A percentile compares a stretch with the other conserved stretches of the same genome.
Evolutionary conservation across 2,329 filamentous ascomycete species (phyloP).

Genomic region (Cadophora sp.): DNA sequence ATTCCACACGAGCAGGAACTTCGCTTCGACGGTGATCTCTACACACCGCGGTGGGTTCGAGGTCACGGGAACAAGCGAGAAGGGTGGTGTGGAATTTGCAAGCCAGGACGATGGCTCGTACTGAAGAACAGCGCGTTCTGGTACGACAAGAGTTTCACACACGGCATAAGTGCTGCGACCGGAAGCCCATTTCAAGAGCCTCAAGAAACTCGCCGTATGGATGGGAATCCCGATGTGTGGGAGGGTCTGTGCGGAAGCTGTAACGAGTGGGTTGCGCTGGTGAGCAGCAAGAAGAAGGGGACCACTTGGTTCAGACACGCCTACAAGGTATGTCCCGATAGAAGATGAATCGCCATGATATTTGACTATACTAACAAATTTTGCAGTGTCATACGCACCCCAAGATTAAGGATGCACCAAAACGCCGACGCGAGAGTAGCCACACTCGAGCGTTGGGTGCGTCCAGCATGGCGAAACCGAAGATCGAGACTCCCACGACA

Average conservation of each 20-base stretch:
- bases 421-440: constrained; percentile 69
- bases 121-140: constrained; percentile 91
- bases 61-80: constrained; percentile 88
- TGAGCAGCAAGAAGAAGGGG: constrained; percentile 90
- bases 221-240: constrained; percentile 82
- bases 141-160: constrained; percentile 92
- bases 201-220: constrained; percentile 75
- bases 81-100: constrained; percentile 90
- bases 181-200: constrained; percentile 81
- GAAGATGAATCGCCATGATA: not conserved
- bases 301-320: constrained; percentile 91
- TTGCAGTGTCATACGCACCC: constrained; percentile 70
- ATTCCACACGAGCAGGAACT: constrained; percentile 80
- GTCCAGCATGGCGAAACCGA: constrained; percentile 55
- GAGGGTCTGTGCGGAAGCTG: constrained; percentile 81
- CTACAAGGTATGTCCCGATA: constrained; percentile 70
- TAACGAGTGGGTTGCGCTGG: constrained; percentile 80
- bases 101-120: constrained; percentile 83
- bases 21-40: constrained; percentile 81
- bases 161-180: constrained; percentile 84
- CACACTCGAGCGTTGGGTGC: constrained; percentile 49
- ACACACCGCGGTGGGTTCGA: constrained; percentile 84
- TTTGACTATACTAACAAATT: constrained; percentile 21
- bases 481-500: constrained; percentile 54
- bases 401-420: constrained; percentile 74